Evolutionary conservation across 2,329 filamentous ascomycete genomes (phyloP).

Genomic region (Dactylella cylindrospora): DNA sequence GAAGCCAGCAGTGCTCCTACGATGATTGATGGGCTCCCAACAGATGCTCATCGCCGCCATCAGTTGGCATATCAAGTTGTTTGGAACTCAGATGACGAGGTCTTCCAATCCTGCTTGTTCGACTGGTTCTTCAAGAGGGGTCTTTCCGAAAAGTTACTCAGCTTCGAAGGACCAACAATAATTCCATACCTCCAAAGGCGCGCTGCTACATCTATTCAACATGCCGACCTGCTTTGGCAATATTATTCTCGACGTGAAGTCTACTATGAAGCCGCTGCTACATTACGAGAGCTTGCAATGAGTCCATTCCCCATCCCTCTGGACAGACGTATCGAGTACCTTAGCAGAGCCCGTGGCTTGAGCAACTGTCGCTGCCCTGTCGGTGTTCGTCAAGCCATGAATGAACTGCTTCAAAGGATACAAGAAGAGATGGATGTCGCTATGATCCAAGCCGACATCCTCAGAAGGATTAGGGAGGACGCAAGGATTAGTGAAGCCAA

Average conservation of each 20-base stretch:
- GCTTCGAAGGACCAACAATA: conserved; percentile 81
- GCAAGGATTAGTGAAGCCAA: conserved; percentile 66
- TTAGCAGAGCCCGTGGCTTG: conserved; percentile 88
- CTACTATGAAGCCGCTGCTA: conserved; percentile 83
- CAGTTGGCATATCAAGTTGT: conserved; percentile 89
- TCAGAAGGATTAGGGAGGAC: conserved; percentile 76
- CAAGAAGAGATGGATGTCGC: conserved; percentile 86
- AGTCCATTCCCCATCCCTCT: conserved; percentile 79
- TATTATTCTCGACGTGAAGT: conserved; percentile 84
- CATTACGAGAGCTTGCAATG: conserved; percentile 79
- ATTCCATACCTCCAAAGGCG: conserved; percentile 80
- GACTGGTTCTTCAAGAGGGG: conserved; percentile 91
- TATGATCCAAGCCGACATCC: conserved; percentile 88
- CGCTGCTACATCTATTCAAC: conserved; percentile 68
- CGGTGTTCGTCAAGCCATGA: conserved; percentile 75
- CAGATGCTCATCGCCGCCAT: conserved; percentile 73
- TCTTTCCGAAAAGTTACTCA: conserved; percentile 80
- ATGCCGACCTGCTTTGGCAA: conserved; percentile 87
- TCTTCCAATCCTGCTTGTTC: conserved; percentile 95
- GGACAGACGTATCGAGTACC: conserved; percentile 81
- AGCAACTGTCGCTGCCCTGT: conserved; percentile 79
- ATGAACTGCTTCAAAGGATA: conserved; percentile 80
- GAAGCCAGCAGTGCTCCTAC: conserved; percentile 69
- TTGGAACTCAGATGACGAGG: conserved; percentile 81
- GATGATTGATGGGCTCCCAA: conserved; percentile 74